phyloP scores from a whole-genome alignment of 352 stramenopile genomes.

The Pseudoperonospora humuli region DNA sequence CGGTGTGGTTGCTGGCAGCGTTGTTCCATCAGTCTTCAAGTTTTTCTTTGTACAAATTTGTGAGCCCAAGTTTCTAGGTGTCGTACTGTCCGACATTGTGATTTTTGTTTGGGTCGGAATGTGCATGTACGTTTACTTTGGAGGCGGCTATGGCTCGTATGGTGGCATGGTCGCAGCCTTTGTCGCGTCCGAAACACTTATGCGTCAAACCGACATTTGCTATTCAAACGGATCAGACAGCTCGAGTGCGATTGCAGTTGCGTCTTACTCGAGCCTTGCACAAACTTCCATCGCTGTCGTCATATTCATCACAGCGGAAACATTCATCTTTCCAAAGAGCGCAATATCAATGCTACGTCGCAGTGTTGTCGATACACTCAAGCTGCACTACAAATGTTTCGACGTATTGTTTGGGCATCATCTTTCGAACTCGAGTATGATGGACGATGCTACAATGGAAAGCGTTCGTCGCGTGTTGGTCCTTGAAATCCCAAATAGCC shows the following conservation, averaged over 20 bases:
- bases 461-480: conserved; percentile 51
- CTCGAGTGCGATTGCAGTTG: conserved; percentile 45
- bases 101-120: conserved; percentile 69
- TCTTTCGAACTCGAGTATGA: conserved; percentile 38
- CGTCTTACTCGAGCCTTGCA: conserved; percentile 71
- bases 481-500: conserved; percentile 34
- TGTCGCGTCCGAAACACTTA: conserved; percentile 54
- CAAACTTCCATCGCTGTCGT: conserved; percentile 72
- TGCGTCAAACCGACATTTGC: conserved; percentile 56
- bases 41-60: conserved; percentile 79
- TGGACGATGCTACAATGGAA: conserved; percentile 44
- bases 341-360: conserved; percentile 50
- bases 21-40: conserved; percentile 77
- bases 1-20: conserved; percentile 68
- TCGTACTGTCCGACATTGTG: conserved; percentile 39
- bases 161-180: conserved; percentile 66
- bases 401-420: conserved; percentile 66
- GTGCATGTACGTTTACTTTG: conserved; percentile 73
- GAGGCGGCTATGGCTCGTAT: conserved; percentile 59
- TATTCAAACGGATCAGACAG: conserved; percentile 32
- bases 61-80: conserved; percentile 26
- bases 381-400: conserved; percentile 55
- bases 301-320: conserved; percentile 66
- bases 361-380: conserved; percentile 71
- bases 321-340: conserved; percentile 60